Conservation (phyloP, 495 filamentous ascomycete species). For the Bacidia rubella region DNA sequence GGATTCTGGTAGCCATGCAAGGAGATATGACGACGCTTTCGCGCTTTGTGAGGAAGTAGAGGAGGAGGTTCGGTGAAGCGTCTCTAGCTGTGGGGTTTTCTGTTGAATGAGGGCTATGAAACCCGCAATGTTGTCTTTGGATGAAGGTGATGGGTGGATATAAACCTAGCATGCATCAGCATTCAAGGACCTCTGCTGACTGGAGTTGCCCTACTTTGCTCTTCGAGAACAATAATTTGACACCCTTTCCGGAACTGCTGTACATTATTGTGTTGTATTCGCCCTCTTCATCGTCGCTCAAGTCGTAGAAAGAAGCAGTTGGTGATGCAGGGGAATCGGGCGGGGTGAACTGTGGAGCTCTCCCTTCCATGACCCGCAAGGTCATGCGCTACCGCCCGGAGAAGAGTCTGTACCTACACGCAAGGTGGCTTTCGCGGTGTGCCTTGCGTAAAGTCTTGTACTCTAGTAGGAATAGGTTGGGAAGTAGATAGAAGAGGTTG, state of each 20-base stretch:
- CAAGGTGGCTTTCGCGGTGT: not conserved
- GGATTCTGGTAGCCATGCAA: constrained; percentile 90
- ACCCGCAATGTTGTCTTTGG: constrained; percentile 93
- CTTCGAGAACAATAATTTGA: constrained; percentile 93
- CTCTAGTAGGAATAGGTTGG: not conserved
- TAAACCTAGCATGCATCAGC: constrained; percentile 54
- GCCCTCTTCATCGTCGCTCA: constrained; percentile 91
- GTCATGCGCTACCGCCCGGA: constrained; percentile 2
- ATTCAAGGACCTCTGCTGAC: constrained; percentile 2
- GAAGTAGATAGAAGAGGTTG: not conserved
- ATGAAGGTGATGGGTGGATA: constrained; percentile 85
- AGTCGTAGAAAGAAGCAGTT: constrained; percentile 82
- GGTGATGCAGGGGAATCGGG: constrained; percentile 50
- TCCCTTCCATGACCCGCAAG: constrained; percentile 9
- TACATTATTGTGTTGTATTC: constrained; percentile 95
- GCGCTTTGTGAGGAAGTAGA: constrained; percentile 38
- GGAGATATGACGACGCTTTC: constrained; percentile 49
- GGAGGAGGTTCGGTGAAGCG: constrained; percentile 16
- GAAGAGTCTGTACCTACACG: not conserved
- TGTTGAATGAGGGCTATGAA: constrained; percentile 92
- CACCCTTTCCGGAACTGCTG: constrained; percentile 61
- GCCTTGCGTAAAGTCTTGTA: not conserved
- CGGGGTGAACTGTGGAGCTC: constrained; percentile 15
- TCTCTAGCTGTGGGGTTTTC: constrained; percentile 41
- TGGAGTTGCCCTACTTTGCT: constrained; percentile 57